Evolutionary conservation across 1,139 yeast genomes (phyloP).

Genomic region (Arxiozyma telluris): DNA sequence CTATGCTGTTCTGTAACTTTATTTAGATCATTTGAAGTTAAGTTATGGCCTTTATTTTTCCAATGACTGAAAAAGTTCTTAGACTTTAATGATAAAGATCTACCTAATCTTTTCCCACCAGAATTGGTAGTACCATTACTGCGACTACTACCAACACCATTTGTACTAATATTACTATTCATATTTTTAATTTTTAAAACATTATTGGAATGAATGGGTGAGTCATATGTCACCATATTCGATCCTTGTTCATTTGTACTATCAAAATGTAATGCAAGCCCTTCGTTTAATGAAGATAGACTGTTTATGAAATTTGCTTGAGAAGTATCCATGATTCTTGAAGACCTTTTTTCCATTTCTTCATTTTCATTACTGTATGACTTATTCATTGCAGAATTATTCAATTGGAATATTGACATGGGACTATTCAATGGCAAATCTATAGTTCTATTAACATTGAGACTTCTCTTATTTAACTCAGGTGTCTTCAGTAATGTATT

Average conservation of each 20-base stretch:
- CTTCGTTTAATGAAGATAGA: background rate
- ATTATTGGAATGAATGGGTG: background rate
- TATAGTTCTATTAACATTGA: background rate
- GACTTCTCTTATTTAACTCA: constrained; percentile 1
- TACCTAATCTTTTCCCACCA: constrained; percentile 13
- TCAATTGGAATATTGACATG: constrained; percentile 1
- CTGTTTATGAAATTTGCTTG: background rate
- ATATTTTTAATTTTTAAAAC: background rate
- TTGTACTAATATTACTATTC: background rate
- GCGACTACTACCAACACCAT: background rate
- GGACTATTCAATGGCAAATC: constrained; percentile 9
- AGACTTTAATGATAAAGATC: constrained; percentile 24
- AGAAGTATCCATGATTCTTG: background rate
- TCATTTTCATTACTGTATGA: background rate
- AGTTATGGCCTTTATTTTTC: constrained; percentile 10
- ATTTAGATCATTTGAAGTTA: background rate
- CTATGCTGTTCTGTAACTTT: background rate
- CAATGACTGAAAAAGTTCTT: constrained; percentile 19
- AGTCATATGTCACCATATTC: background rate
- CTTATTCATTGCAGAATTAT: background rate
- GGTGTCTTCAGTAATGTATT: background rate
- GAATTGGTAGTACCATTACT: background rate
- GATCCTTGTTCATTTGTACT: background rate
- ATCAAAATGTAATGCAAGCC: constrained; percentile 1
- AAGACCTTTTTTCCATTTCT: background rate